Percentiles rank a stretch among this genome's conserved stretches.
phyloP scores from a whole-genome alignment of 139 green algal species.

The Ostreobium quekettii region DNA sequence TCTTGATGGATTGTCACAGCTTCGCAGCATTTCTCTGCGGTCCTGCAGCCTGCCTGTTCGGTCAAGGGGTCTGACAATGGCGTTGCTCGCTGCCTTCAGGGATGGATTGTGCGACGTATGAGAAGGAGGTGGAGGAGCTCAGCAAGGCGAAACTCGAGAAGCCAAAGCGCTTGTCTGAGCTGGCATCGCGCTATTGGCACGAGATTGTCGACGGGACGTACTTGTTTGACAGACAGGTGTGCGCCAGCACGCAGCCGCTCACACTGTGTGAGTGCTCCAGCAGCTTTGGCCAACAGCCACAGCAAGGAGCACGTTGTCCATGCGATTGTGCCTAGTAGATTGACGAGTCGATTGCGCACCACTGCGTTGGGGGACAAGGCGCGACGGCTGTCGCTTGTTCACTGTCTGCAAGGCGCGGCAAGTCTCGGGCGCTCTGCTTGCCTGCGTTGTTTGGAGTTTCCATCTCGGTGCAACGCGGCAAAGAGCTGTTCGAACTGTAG shows the following conservation, averaged over 20 bases:
- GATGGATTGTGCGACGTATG: too few relatives aligned
- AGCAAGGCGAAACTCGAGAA: conserved; percentile 69
- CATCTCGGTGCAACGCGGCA: background rate
- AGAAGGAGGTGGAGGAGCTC: conserved; percentile 59
- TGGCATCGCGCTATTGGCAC: conserved; percentile 30
- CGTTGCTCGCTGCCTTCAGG: too few relatives aligned
- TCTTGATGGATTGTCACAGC: too few relatives aligned
- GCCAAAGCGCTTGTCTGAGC: conserved; percentile 57
- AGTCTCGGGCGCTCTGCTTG: background rate
- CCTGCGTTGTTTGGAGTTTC: background rate
- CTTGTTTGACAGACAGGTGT: background rate
- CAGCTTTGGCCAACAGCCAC: conserved; percentile 50
- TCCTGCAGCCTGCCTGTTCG: too few relatives aligned
- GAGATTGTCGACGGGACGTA: conserved; percentile 25
- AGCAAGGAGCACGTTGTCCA: conserved; percentile 31
- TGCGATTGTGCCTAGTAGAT: conserved; percentile 29
- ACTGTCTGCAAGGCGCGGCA: background rate
- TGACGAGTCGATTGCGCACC: too few relatives aligned
- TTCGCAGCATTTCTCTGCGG: too few relatives aligned
- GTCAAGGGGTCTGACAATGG: too few relatives aligned
- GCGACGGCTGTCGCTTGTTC: too few relatives aligned
- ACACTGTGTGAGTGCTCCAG: background rate
- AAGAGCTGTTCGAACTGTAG: background rate
- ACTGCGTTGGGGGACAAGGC: too few relatives aligned
- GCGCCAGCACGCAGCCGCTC: background rate